phyloP scores from a whole-genome alignment of 1,284 basidiomycete species.

The Trichosporon coremiiforme region DNA sequence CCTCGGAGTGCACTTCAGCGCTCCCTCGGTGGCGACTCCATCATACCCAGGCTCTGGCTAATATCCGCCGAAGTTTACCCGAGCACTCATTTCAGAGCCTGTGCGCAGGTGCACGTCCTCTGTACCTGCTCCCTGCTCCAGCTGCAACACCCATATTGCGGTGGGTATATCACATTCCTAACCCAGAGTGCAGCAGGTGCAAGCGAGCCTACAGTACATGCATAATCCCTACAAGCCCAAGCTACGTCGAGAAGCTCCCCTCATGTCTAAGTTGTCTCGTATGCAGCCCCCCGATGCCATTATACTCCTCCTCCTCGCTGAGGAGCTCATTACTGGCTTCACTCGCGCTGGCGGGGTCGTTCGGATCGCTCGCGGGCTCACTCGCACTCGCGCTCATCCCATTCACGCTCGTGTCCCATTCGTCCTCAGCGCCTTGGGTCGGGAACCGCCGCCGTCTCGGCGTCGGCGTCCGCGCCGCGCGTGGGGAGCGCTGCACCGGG shows the following conservation, averaged over 20 bases:
- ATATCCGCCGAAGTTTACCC: background rate
- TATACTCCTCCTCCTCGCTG: conserved; percentile 14
- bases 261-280: too few relatives aligned
- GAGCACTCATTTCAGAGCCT: too few relatives aligned
- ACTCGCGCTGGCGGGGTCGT: conserved; percentile 6
- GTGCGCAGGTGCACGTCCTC: too few relatives aligned
- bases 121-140: too few relatives aligned
- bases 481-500: background rate
- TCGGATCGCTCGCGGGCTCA: background rate
- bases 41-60: too few relatives aligned
- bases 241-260: background rate
- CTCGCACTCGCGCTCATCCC: background rate
- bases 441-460: conserved; percentile 18
- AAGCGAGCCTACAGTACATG: too few relatives aligned
- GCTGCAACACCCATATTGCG: too few relatives aligned
- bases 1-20: too few relatives aligned
- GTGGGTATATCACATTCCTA: too few relatives aligned
- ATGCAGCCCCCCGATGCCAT: conserved; percentile 2
- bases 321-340: conserved; percentile 5
- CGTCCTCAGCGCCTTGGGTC: conserved; percentile 29
- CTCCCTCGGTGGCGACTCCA: background rate
- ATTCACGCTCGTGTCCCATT: conserved; percentile 20
- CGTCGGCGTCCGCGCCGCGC: background rate
- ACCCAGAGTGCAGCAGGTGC: too few relatives aligned
- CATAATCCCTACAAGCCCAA: background rate